A percentile compares a stretch with the other conserved stretches of the same genome.
Evolutionary conservation across 495 filamentous ascomycete species (phyloP).

Genomic region (Astrothelium macrocarpum): DNA sequence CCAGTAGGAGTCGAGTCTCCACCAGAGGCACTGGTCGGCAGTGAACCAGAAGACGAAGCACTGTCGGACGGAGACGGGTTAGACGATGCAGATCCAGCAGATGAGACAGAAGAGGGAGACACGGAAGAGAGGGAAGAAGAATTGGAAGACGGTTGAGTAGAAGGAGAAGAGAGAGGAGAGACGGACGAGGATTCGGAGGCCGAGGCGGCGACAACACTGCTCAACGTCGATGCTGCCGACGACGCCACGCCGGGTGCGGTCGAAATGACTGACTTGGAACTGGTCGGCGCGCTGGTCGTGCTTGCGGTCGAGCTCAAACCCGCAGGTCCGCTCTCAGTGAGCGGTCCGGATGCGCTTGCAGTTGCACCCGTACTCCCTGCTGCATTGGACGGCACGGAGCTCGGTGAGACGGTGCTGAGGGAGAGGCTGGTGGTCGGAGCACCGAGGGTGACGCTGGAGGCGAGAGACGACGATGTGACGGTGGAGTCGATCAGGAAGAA

Average conservation of each 20-base stretch:
- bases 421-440: constrained; percentile 21
- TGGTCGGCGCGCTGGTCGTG: constrained; percentile 1
- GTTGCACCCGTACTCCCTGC: constrained; percentile 3
- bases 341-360: neutral
- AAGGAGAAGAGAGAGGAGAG: neutral
- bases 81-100: constrained; percentile 1
- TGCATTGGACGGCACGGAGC: neutral
- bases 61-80: neutral
- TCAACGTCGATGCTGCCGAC: neutral
- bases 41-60: neutral
- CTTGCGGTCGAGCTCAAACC: neutral
- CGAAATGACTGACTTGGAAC: neutral
- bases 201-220: neutral
- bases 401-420: constrained; percentile 3
- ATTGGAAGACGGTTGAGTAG: neutral
- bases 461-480: constrained; percentile 31
- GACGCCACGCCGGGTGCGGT: neutral
- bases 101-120: neutral
- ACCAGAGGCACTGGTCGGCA: neutral
- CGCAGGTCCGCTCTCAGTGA: neutral
- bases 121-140: neutral
- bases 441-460: constrained; percentile 30
- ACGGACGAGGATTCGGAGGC: neutral
- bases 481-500: constrained; percentile 46
- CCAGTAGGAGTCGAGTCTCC: neutral